phyloP scores from a whole-genome alignment of 2,329 filamentous ascomycete species.

The Graphilbum fragrans region DNA sequence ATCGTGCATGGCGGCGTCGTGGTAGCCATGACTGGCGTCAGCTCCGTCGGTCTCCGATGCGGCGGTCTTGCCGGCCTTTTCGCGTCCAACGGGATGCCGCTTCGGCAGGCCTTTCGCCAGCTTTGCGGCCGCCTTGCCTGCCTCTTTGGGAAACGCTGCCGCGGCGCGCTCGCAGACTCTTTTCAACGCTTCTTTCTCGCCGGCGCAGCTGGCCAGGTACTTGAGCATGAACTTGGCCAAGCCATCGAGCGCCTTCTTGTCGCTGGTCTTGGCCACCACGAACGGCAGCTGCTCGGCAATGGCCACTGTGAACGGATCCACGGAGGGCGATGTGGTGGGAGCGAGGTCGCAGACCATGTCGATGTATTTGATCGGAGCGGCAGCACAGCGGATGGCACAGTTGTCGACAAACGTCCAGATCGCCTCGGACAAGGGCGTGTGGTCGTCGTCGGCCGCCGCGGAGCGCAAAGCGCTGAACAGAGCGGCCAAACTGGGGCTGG shows the following conservation, averaged over 20 bases:
- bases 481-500: background rate
- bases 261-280: constrained; percentile 34
- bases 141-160: constrained; percentile 16
- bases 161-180: constrained; percentile 29
- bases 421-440: constrained; percentile 19
- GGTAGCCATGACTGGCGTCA: background rate
- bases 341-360: constrained; percentile 49
- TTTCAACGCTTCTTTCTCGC: constrained; percentile 28
- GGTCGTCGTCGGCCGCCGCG: constrained; percentile 25
- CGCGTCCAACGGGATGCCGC: too few relatives aligned
- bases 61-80: too few relatives aligned
- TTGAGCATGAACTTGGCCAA: constrained; percentile 46
- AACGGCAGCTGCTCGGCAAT: constrained; percentile 72
- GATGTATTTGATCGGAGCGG: constrained; percentile 71
- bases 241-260: constrained; percentile 25
- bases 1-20: background rate
- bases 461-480: background rate
- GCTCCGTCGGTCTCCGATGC: too few relatives aligned
- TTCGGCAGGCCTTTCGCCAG: constrained; percentile 3
- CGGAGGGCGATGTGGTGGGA: constrained; percentile 17
- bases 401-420: constrained; percentile 72
- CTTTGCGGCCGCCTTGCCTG: constrained; percentile 16
- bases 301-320: constrained; percentile 56
- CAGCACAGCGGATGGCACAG: constrained; percentile 63
- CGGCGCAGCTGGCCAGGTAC: constrained; percentile 37